Conservation (phyloP, 805 yeast species). For the Metschnikowia peoriensis region DNA sequence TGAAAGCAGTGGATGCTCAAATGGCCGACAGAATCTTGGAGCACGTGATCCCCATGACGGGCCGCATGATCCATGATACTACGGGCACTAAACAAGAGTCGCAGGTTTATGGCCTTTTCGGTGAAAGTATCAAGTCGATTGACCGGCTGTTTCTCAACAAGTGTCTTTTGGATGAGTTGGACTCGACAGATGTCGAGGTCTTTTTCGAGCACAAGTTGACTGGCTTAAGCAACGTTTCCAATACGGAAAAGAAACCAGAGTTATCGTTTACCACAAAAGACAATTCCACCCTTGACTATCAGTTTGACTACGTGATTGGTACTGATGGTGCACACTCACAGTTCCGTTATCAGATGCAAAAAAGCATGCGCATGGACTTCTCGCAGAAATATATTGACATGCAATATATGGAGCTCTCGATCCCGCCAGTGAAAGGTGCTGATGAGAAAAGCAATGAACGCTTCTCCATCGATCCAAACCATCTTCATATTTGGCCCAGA, state of each 20-base stretch:
- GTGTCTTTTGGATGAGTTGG: constrained; percentile 59
- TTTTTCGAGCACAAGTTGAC: constrained; percentile 58
- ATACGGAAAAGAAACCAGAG: constrained; percentile 18
- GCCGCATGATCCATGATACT: constrained; percentile 82
- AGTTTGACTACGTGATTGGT: constrained; percentile 67
- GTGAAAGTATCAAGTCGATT: constrained; percentile 82
- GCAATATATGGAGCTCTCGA: constrained; percentile 76
- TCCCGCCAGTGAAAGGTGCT: constrained; percentile 48
- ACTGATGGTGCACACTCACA: constrained; percentile 84
- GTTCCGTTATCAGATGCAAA: constrained; percentile 67
- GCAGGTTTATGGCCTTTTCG: constrained; percentile 76
- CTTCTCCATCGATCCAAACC: constrained; percentile 65
- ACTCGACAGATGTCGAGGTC: constrained; percentile 43
- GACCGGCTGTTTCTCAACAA: constrained; percentile 72
- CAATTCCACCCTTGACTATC: constrained; percentile 20
- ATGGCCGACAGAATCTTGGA: constrained; percentile 56
- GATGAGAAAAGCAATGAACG: constrained; percentile 29
- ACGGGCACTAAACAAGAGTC: constrained; percentile 57
- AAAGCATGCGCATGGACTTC: constrained; percentile 63
- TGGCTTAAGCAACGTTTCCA: constrained; percentile 29
- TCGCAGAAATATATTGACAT: constrained; percentile 78
- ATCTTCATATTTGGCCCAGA: constrained; percentile 92
- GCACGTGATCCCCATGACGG: constrained; percentile 79
- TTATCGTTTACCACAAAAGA: constrained; percentile 24
- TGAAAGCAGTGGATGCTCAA: constrained; percentile 57